Evolutionary conservation across 192 early-diverging fungal species (phyloP), one percentile per base, ranked within the genome.

Genomic region (Lobosporangium transversale): DNA sequence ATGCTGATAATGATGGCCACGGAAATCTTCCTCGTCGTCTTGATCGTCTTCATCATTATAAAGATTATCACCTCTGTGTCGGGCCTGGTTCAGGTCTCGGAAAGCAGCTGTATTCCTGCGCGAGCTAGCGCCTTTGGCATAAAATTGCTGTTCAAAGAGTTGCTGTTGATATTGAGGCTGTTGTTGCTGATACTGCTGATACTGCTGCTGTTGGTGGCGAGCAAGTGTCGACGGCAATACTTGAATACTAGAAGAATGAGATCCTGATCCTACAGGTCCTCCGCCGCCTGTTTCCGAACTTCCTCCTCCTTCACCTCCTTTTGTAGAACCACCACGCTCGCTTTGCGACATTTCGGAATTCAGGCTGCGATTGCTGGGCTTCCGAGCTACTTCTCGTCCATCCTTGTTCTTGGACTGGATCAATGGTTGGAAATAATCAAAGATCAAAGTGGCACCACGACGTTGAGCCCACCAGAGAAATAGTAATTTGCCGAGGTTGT

Each of bases 401-500:
- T 75, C 71, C 52, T 66, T 75, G 57, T 64, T 66, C 44, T 75
- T 75, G 32, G 71, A 42, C 27, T 75, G 71, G 10, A 75, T 75
- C 44, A 75, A 45, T 26, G 71, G 71, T 29, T 66, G 69, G 57
- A 85, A 68, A 31, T 79, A 69, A 31, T 81, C 82, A 79, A 84
- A 84, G 21, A 88, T 45, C 5, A 85, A 43, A 2, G 79, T 75
- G 3, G 87, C 87, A 18, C 87, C 87, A 20, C 79, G 76, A 47
- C 75, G 84, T 36, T 88, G 87, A 31, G 87, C 87, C 87, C 87
- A 88, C 69, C 86, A 88, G 10, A 88, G 69, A 31, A 88, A 78
- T 15, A 79, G 20, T 2, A 88, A 45, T 33, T 86, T 83, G 33
- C 80, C 82, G 6, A 88, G 53, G 70, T 83, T 83, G 51, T 88